phyloP scores from a whole-genome alignment of 2,329 filamentous ascomycete species.

The Verticillium nubilum region DNA sequence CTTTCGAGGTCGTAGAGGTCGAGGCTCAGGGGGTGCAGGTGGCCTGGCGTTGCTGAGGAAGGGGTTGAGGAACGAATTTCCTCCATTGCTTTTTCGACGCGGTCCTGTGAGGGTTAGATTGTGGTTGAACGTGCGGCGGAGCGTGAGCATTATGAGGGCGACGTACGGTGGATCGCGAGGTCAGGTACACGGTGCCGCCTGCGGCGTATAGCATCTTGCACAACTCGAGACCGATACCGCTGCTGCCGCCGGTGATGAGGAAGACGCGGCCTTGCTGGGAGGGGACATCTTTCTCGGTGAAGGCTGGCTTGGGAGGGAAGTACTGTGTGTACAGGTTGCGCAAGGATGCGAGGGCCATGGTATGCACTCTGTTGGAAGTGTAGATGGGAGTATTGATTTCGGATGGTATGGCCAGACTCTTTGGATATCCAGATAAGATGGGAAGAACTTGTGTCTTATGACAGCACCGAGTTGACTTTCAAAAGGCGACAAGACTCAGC shows the following conservation, averaged over 20 bases:
- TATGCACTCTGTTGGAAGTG: too few species aligned
- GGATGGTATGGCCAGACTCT: too few species aligned
- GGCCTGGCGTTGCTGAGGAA: constrained; percentile 7
- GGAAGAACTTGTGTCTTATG: too few species aligned
- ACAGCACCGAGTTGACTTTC: too few species aligned
- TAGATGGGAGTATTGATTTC: too few species aligned
- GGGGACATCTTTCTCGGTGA: constrained; percentile 19
- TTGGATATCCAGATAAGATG: too few species aligned
- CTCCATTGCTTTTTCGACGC: constrained; percentile 24
- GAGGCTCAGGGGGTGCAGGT: constrained; percentile 26
- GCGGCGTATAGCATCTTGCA: constrained; percentile 44
- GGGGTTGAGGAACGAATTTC: constrained; percentile 7
- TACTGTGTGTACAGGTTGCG: constrained; percentile 3
- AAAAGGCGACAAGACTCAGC: too few species aligned
- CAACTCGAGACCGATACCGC: constrained; percentile 43
- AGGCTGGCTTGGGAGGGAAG: constrained; percentile 17
- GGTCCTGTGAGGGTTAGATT: constrained; percentile 14
- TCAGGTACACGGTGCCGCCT: constrained; percentile 49
- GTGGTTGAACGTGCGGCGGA: too few species aligned
- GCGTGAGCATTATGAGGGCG: too few species aligned
- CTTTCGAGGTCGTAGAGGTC: constrained; percentile 36
- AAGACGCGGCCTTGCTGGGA: constrained; percentile 24
- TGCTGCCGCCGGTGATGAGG: constrained; percentile 41
- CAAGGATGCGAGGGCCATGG: too few species aligned
- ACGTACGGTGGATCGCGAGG: constrained; percentile 31